Evolutionary conservation across 305 asterid genomes (phyloP).

Genomic region (Fraxinus velutina): DNA sequence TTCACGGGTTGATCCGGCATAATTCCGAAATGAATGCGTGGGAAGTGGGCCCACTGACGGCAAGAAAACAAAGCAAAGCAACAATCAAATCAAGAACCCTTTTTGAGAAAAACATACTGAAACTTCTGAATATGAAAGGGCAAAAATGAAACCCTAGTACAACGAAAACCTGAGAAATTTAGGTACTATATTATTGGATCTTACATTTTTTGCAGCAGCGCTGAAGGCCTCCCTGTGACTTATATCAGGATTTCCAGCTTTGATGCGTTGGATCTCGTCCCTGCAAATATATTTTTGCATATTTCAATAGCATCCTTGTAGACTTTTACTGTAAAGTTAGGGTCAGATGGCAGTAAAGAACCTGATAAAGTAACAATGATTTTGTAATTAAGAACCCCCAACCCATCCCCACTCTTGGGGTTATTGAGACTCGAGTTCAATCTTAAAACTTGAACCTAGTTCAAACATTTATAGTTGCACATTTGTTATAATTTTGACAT

Average conservation of each 20-base stretch:
- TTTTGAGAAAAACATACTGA: background rate
- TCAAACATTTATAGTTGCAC: background rate
- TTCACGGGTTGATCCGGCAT: slow-evolving; percentile 99
- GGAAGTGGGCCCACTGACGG: slow-evolving; percentile 97
- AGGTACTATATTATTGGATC: slow-evolving; percentile 41
- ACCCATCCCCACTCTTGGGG: background rate
- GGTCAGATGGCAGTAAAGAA: background rate
- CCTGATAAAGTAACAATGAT: background rate
- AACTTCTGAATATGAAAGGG: background rate
- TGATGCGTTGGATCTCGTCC: slow-evolving; percentile 99
- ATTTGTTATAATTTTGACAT: background rate
- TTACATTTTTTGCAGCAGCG: slow-evolving; percentile 98
- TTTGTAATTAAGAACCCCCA: background rate
- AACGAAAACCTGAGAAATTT: slow-evolving; percentile 26
- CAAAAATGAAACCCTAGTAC: background rate
- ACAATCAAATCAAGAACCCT: slow-evolving; percentile 8
- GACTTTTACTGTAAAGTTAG: background rate
- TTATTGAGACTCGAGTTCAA: background rate
- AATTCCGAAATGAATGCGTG: slow-evolving; percentile 97
- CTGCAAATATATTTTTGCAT: slow-evolving; percentile 33
- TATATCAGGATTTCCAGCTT: slow-evolving; percentile 98
- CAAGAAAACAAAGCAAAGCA: slow-evolving; percentile 30
- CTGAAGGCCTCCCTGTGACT: slow-evolving; percentile 99
- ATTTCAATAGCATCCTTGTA: background rate
- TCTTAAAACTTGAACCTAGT: background rate